A percentile compares a stretch with the other conserved stretches of the same genome.
phyloP scores from a whole-genome alignment of 129 eudicot genomes.

The Oenanthe sinensis region DNA sequence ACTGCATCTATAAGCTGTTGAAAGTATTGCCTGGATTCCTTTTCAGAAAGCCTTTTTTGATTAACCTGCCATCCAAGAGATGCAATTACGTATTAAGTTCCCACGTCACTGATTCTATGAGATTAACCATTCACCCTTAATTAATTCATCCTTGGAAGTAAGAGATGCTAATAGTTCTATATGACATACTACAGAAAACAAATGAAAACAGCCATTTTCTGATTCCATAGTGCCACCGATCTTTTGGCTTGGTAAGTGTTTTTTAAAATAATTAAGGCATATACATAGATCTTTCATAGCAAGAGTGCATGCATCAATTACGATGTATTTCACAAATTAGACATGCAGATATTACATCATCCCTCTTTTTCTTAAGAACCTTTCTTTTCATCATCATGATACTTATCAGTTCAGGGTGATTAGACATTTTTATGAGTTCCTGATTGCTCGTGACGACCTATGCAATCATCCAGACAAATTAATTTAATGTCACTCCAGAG shows the following conservation, averaged over 20 bases:
- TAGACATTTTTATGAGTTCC: background rate
- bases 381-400: background rate
- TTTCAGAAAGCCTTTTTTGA: slow-evolving; percentile 70
- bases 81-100: slow-evolving; percentile 10
- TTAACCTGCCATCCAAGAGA: slow-evolving; percentile 56
- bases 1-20: slow-evolving; percentile 98
- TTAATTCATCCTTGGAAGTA: background rate
- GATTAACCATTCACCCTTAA: background rate
- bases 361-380: background rate
- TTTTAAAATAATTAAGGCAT: background rate
- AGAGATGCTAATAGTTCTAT: background rate
- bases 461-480: background rate
- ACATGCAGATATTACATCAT: background rate
- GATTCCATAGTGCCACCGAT: background rate
- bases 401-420: background rate
- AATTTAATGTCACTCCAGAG: background rate
- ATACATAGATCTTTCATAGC: background rate
- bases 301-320: background rate
- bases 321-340: background rate
- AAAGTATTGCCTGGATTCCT: slow-evolving; percentile 75
- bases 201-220: background rate
- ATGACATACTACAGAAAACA: background rate
- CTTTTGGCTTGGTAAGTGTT: background rate
- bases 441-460: background rate
- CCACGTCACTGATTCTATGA: background rate